Evolutionary conservation across 306 rosid genomes (phyloP), one percentile per base, ranked within the genome.

Genomic region (Geum urbanum): DNA sequence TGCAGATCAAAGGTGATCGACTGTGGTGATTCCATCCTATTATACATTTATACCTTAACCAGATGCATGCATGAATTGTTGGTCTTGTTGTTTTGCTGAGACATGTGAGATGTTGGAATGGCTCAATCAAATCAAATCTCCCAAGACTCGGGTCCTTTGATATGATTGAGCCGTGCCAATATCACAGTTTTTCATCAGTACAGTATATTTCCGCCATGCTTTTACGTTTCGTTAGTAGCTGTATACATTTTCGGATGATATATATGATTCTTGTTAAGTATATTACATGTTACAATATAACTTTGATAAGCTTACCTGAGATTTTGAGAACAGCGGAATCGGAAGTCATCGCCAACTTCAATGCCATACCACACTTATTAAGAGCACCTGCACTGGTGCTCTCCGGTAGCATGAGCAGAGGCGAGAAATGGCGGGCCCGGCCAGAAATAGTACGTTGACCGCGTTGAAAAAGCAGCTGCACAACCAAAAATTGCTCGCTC

Each of bases 131-230:
- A 89, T 82, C 75, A 89, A 89, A 89, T 84, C 82, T 85, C 90
- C 69, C 81, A 52, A 32, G 68, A 40, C 41, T 61, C 65, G 84
- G 82, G 88, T 85, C 83, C 69, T 88, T 91, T 85, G 67, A 49
- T 91, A 45, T 87, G 92, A 88, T 91, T 89, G 92, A 89, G 95
- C 85, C 91, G 94, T 82, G 96, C 91, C 96, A 91, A 91, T 89
- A 91, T 91, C 97, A 67, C 48, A 48, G 0, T 50, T 45, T 22
- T 69, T 41, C 22, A 55, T 55, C 74, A 24, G 27, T 24, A 15
- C 12, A 6, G 27, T 24, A 43, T 44, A 46, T 57, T 57, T 57
- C 63, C 2, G n/a, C 18, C 43, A 13, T 56, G 41, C 10, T 22
- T 16, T 2, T 24, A 56, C 8, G n/a, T 12, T 57, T 57, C 3